phyloP scores from a whole-genome alignment of 805 yeast genomes.

The Sugiyamaella lignohabitans region DNA sequence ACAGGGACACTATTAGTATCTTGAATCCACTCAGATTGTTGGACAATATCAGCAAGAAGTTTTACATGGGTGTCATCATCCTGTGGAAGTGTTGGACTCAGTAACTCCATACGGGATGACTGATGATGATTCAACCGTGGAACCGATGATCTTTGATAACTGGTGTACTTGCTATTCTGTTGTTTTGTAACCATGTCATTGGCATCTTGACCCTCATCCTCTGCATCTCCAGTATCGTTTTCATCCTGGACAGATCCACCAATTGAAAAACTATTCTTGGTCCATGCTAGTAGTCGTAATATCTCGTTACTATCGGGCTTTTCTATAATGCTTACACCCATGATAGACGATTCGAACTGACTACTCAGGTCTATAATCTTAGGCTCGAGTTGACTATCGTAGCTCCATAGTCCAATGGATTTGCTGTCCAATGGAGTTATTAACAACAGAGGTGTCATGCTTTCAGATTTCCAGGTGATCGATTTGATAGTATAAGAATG shows the following conservation, averaged over 20 bases:
- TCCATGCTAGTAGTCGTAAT: background rate
- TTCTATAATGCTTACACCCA: background rate
- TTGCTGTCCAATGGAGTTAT: slow-evolving; percentile 8
- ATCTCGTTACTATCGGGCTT: background rate
- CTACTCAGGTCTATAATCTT: slow-evolving; percentile 2
- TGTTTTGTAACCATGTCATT: background rate
- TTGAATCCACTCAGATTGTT: slow-evolving; percentile 20
- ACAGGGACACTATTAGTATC: slow-evolving; percentile 7
- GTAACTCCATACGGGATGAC: background rate
- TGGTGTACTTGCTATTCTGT: background rate
- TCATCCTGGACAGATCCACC: background rate
- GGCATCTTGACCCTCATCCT: background rate
- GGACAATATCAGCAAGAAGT: slow-evolving; percentile 18
- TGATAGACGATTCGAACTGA: background rate
- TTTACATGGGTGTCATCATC: slow-evolving; percentile 20
- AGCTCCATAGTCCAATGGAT: slow-evolving; percentile 3
- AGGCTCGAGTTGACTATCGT: background rate
- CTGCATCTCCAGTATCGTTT: background rate
- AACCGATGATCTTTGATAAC: slow-evolving; percentile 2
- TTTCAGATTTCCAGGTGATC: slow-evolving; percentile 6
- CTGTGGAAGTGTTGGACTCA: slow-evolving; percentile 17
- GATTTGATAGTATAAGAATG: slow-evolving; percentile 6
- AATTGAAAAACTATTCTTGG: background rate
- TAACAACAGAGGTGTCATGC: slow-evolving; percentile 3
- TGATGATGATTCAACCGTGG: background rate